Conservation (phyloP, 305 asterid genomes). For the Fraxinus greggii region DNA sequence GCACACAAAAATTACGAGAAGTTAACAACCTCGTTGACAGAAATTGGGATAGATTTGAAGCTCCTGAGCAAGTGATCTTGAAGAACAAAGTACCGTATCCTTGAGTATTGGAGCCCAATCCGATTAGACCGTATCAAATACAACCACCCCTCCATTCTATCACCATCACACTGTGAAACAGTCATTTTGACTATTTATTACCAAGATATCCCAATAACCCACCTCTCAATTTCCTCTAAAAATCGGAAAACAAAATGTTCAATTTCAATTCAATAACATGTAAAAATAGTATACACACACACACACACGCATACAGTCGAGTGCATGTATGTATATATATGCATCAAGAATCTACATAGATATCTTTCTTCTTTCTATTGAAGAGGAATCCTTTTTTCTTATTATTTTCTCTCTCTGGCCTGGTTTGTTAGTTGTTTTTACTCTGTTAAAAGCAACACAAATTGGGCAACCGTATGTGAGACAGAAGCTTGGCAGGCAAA, state of each 20-base stretch:
- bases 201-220: neutral
- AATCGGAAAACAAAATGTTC: neutral
- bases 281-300: neutral
- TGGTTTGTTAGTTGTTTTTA: conserved; percentile 26
- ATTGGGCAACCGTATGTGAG: conserved; percentile 35
- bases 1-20: neutral
- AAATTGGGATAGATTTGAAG: conserved; percentile 73
- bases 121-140: conserved; percentile 78
- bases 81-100: conserved; percentile 83
- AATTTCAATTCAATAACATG: conserved; percentile 14
- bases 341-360: conserved; percentile 15
- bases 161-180: conserved; percentile 54
- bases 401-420: neutral
- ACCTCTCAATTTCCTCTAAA: conserved; percentile 24
- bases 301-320: neutral
- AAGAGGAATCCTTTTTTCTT: conserved; percentile 6
- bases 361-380: conserved; percentile 11
- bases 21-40: conserved; percentile 51
- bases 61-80: conserved; percentile 83
- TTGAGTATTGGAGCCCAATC: conserved; percentile 81
- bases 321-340: neutral
- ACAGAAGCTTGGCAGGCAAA: conserved; percentile 34
- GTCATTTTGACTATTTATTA: conserved; percentile 34
- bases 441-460: conserved; percentile 24
- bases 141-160: conserved; percentile 92